Evolutionary conservation across 75 land plant species (phyloP).

Genomic region (Ceratopteris richardii): DNA sequence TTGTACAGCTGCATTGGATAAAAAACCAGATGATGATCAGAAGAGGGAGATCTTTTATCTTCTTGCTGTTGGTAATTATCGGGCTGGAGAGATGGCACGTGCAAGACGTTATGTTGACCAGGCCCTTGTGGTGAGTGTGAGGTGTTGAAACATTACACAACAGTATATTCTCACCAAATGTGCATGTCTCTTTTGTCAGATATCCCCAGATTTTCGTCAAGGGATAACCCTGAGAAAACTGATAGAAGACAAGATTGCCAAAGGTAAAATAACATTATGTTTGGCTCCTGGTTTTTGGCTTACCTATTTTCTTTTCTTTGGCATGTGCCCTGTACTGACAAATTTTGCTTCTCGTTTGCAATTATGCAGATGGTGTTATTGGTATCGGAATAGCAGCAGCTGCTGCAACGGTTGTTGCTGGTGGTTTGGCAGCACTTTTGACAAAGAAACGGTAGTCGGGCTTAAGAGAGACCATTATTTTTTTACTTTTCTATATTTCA

Average conservation of each 20-base stretch:
- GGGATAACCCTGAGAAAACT: conserved; percentile 52
- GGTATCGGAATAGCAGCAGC: conserved; percentile 80
- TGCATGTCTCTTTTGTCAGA: conserved; percentile 27
- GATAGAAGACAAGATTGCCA: conserved; percentile 78
- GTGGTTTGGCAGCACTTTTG: conserved; percentile 48
- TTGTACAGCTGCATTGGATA: conserved; percentile 62
- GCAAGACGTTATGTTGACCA: conserved; percentile 66
- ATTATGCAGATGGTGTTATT: conserved; percentile 58
- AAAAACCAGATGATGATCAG: conserved; percentile 33
- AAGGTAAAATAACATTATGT: conserved; percentile 34
- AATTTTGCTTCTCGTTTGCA: not conserved
- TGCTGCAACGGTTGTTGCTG: conserved; percentile 60
- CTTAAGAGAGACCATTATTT: too few relatives aligned
- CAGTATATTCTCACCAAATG: not conserved
- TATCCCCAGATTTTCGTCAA: conserved; percentile 87
- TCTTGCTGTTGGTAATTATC: conserved; percentile 80
- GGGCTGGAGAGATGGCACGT: conserved; percentile 70
- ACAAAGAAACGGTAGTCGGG: not conserved
- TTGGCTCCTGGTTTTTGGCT: not conserved
- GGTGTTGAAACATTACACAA: not conserved
- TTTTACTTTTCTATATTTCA: too few relatives aligned
- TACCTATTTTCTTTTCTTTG: not conserved
- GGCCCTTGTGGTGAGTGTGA: conserved; percentile 54
- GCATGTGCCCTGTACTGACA: not conserved
- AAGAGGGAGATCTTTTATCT: conserved; percentile 77